phyloP scores from a whole-genome alignment of 139 green algal species.

The Edaphochlamys debaryana region DNA sequence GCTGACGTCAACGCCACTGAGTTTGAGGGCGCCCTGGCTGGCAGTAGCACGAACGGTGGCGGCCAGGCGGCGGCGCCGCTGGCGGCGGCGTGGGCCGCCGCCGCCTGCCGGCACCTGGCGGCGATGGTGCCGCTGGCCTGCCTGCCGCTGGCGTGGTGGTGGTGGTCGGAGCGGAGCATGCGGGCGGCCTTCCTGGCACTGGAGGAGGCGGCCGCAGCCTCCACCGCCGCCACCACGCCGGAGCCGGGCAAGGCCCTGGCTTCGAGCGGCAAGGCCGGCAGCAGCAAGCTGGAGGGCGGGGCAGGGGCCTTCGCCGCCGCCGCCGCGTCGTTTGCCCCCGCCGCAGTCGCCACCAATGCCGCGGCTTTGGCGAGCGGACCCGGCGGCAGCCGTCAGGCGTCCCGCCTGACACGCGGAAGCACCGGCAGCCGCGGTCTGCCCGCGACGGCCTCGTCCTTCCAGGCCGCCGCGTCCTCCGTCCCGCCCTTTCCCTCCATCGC shows the following conservation, averaged over 20 bases:
- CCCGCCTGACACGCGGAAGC: background rate
- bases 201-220: no score
- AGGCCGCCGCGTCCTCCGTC: no score
- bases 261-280: background rate
- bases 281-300: background rate
- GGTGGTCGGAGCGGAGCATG: constrained; percentile 14
- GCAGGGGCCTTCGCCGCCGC: background rate
- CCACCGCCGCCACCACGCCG: no score
- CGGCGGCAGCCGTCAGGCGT: no score
- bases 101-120: constrained; percentile 1
- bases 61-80: no score
- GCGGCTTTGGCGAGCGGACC: background rate
- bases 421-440: no score
- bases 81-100: no score
- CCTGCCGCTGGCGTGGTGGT: background rate
- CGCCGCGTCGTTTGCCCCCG: background rate
- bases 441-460: no score
- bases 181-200: background rate
- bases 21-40: background rate
- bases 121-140: constrained; percentile 8
- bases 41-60: background rate
- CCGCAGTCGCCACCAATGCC: background rate
- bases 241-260: no score
- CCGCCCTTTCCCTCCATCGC: background rate
- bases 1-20: no score